Conservation (phyloP, 1,139 yeast genomes). For the Pichia cactophila region DNA sequence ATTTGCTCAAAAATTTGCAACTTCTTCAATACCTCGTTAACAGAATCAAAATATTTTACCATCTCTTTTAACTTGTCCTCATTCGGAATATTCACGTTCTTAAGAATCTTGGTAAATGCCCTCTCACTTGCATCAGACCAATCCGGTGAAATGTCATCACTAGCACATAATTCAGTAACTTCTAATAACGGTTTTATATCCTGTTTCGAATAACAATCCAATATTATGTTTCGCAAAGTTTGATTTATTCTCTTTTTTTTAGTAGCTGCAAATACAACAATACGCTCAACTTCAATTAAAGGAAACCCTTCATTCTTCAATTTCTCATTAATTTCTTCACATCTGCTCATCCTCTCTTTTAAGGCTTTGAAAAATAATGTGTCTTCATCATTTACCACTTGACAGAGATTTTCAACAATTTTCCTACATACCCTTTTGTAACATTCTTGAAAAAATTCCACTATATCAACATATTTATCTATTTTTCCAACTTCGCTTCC, state of each 20-base stretch:
- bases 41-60: conserved; percentile 3
- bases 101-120: background rate
- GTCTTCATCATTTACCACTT: background rate
- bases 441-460: background rate
- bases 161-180: background rate
- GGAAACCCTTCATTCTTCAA: background rate
- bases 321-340: background rate
- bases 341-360: background rate
- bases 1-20: background rate
- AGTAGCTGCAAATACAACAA: background rate
- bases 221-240: background rate
- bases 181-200: background rate
- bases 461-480: background rate
- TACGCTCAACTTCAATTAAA: background rate
- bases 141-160: background rate
- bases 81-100: background rate
- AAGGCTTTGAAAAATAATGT: background rate
- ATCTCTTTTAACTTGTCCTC: conserved; percentile 9
- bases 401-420: background rate
- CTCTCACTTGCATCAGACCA: background rate
- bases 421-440: background rate
- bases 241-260: background rate
- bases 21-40: background rate
- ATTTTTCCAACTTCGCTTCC: background rate
- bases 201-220: background rate